Evolutionary conservation across 192 early-diverging fungal genomes (phyloP).

Genomic region (Pilobolus umbonatus): DNA sequence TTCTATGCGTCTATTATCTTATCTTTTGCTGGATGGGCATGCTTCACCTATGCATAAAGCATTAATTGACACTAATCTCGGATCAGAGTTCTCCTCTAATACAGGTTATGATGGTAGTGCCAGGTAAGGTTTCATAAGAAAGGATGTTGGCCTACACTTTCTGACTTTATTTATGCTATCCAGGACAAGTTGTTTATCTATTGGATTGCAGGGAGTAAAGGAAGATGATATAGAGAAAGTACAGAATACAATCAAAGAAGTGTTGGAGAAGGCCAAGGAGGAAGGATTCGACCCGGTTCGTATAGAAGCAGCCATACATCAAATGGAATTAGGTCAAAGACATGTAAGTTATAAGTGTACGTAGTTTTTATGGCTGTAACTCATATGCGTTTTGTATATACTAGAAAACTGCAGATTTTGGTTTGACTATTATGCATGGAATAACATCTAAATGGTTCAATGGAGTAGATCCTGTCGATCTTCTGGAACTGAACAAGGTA

Average conservation of each 20-base stretch:
- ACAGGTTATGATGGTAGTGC: slow-evolving; percentile 85
- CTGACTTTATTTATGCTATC: background rate
- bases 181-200: slow-evolving; percentile 60
- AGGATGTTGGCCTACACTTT: background rate
- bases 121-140: slow-evolving; percentile 28
- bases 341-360: slow-evolving; percentile 52
- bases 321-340: slow-evolving; percentile 83
- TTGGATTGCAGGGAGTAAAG: slow-evolving; percentile 87
- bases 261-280: slow-evolving; percentile 59
- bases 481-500: slow-evolving; percentile 75
- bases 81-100: slow-evolving; percentile 83
- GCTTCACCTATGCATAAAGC: slow-evolving; percentile 92
- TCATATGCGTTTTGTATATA: background rate
- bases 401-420: slow-evolving; percentile 83
- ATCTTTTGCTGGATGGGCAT: slow-evolving; percentile 81
- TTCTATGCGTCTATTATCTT: slow-evolving; percentile 71
- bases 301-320: slow-evolving; percentile 82
- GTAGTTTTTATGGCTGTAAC: background rate
- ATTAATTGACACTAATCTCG: slow-evolving; percentile 86
- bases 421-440: slow-evolving; percentile 73
- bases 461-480: slow-evolving; percentile 77
- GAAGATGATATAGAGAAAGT: slow-evolving; percentile 60
- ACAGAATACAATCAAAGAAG: slow-evolving; percentile 63
- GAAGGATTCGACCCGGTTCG: slow-evolving; percentile 77
- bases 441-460: slow-evolving; percentile 85